These are phyloP conservation scores for Alternaria triticimaculans DNA, from an alignment of 2,329 filamentous ascomycete species.

Conservation along the genomic window DNA sequence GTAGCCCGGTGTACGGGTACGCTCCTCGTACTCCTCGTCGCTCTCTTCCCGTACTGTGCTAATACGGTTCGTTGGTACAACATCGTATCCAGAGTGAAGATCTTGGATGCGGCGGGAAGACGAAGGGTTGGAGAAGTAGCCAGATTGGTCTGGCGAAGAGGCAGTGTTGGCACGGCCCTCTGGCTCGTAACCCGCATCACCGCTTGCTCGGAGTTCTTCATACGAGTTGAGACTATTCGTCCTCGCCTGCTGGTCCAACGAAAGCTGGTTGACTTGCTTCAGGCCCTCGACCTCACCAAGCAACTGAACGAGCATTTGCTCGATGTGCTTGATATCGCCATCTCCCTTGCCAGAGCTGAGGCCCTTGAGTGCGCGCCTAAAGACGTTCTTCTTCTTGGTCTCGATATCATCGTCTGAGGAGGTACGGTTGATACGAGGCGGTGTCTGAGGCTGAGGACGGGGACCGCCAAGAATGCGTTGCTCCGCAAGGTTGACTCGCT, in stretches of 20 bases:
- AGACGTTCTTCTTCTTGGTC: constrained; percentile 89
- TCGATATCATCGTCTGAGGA: constrained; percentile 63
- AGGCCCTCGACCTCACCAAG: constrained; percentile 84
- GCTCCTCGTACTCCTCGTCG: constrained; percentile 75
- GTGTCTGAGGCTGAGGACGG: constrained; percentile 69
- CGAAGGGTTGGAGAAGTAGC: constrained; percentile 70
- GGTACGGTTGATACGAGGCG: constrained; percentile 63
- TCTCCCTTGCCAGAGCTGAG: constrained; percentile 80
- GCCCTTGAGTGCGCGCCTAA: constrained; percentile 90
- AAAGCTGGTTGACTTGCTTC: constrained; percentile 50
- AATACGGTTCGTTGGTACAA: constrained; percentile 74
- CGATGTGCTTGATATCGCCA: constrained; percentile 84
- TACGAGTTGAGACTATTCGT: constrained; percentile 68
- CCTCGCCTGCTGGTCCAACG: constrained; percentile 40
- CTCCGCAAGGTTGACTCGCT: constrained; percentile 84
- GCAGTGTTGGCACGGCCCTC: constrained; percentile 80
- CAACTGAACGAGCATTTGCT: constrained; percentile 76
- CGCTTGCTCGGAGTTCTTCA: constrained; percentile 73
- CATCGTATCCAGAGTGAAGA: constrained; percentile 59
- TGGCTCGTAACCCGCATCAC: constrained; percentile 79
- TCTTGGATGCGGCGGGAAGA: constrained; percentile 53
- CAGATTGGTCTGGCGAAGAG: constrained; percentile 76
- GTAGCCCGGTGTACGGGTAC: constrained; percentile 63
- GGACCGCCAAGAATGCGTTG: constrained; percentile 85
- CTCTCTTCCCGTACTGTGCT: constrained; percentile 86